Evolutionary conservation across 192 early-diverging fungal species (phyloP).

Genomic region (Endogone sp.): DNA sequence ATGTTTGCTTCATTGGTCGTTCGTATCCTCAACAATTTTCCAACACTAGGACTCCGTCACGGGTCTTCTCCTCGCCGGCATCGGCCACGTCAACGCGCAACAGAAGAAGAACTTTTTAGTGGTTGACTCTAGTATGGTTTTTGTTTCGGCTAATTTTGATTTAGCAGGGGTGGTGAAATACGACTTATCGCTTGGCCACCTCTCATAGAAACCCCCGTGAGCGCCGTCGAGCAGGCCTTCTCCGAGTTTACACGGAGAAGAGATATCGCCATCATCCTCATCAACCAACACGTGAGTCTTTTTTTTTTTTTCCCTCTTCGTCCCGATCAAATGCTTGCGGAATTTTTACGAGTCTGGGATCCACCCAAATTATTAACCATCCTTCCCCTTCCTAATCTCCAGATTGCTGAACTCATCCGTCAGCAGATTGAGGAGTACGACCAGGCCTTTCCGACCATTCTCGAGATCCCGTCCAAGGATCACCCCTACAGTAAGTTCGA

Average conservation of each 20-base stretch:
- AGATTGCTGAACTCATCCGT: slow-evolving; percentile 93
- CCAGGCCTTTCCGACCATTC: slow-evolving; percentile 92
- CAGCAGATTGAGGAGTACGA: slow-evolving; percentile 85
- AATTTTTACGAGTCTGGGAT: neutral
- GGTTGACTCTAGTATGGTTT: slow-evolving; percentile 80
- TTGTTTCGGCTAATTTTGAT: neutral
- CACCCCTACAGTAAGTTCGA: slow-evolving; percentile 91
- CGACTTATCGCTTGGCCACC: neutral
- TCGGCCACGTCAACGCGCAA: slow-evolving; percentile 91
- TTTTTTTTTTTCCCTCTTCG: slow-evolving; percentile 7
- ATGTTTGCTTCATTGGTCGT: neutral
- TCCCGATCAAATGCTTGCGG: neutral
- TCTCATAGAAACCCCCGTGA: slow-evolving; percentile 64
- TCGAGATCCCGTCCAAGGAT: slow-evolving; percentile 99
- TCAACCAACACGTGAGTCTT: slow-evolving; percentile 86
- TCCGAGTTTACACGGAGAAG: slow-evolving; percentile 84
- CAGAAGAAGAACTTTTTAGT: slow-evolving; percentile 95
- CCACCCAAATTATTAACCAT: slow-evolving; percentile 9
- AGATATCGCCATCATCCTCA: slow-evolving; percentile 97
- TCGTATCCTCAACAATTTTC: neutral
- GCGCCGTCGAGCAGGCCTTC: slow-evolving; percentile 77
- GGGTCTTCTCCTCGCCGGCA: slow-evolving; percentile 94
- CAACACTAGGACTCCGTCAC: slow-evolving; percentile 78
- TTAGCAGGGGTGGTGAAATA: neutral
- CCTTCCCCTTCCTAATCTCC: neutral